Evolutionary conservation across 2,329 filamentous ascomycete species (phyloP).

Genomic region (Botrytis byssoidea): DNA sequence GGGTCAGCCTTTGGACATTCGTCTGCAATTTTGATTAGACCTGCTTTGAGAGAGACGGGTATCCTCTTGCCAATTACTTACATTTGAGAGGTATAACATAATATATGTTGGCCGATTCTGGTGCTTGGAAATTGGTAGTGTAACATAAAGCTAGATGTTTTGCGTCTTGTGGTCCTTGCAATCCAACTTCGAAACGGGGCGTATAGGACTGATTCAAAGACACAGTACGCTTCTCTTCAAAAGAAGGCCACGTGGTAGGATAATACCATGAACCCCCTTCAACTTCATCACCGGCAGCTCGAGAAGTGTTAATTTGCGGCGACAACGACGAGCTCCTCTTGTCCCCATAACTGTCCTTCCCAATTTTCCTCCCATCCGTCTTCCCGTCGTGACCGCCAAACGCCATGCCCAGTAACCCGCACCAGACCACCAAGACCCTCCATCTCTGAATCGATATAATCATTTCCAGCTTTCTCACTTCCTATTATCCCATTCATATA

Average conservation of each 20-base stretch:
- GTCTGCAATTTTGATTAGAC: not conserved
- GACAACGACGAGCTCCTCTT: not conserved
- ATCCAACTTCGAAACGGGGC: not conserved
- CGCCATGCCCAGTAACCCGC: not conserved
- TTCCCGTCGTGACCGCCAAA: not conserved
- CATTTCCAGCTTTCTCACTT: constrained; percentile 17
- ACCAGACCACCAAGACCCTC: constrained; percentile 1
- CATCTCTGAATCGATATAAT: constrained; percentile 15
- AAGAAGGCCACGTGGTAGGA: not conserved
- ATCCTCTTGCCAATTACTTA: not conserved
- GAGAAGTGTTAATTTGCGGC: not conserved
- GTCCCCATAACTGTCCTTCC: not conserved
- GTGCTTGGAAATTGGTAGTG: not conserved
- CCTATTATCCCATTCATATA: not conserved
- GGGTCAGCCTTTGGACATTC: not conserved
- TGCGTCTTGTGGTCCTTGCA: not conserved
- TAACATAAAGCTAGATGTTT: not conserved
- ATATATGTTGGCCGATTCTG: not conserved
- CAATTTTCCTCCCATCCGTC: not conserved
- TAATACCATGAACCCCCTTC: not conserved
- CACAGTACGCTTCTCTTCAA: not conserved
- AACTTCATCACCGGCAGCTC: not conserved
- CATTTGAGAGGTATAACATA: not conserved
- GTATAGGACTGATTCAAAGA: not conserved
- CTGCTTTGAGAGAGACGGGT: not conserved